Base-by-base conservation (phyloP, 1,284 basidiomycete species). In the Porodaedalea pini region DNA sequence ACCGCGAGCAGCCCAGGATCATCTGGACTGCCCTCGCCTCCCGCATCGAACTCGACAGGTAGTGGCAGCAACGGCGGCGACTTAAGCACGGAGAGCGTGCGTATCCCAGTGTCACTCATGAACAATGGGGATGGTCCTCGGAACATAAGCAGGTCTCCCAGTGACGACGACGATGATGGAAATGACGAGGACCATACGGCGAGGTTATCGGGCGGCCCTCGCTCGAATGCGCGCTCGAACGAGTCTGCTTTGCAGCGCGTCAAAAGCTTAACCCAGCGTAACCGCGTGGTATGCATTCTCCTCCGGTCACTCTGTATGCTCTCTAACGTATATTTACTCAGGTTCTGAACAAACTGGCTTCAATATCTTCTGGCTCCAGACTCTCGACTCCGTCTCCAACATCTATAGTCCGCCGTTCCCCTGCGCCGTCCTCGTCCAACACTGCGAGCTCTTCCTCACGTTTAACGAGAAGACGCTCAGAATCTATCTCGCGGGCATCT, bases 21-120 rank as follows among this genome's bases (percentile, higher is more conserved):
- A 56, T 70, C 59, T 8, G 87, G 88, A 6, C 69, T 90, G 4
- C 88, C 88, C 1, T 89, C 86, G 15, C 88, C 88, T 0, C 88
- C 88, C 41, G 88, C 86, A 37, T 87, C 88, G 23, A 90, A 89
- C 66, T 90, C 87, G 17, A 88, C 87, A 1, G 87, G 86, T 25
- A 88, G 87, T 67, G 86, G 86, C 50, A 88, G 87, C 65, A 81
- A 81, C 2, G 85, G 83, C 51, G 83, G 85, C 66, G 75, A 76
- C 59, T 76, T 78, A 29, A 76, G 74, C 60, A 68, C 75, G 39
- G 78, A 81, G 59, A 77, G 75, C 64, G 61, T 76, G 60, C 74
- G 78, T 58, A 73, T 75, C 54, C 68, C 71, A 23, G 59, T 68
- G 34, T 60, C 68, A 56, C 66, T 68, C 56, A 78, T 73, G 68